Base-by-base conservation (phyloP, 805 yeast genomes). In the Candida nanaspora region DNA sequence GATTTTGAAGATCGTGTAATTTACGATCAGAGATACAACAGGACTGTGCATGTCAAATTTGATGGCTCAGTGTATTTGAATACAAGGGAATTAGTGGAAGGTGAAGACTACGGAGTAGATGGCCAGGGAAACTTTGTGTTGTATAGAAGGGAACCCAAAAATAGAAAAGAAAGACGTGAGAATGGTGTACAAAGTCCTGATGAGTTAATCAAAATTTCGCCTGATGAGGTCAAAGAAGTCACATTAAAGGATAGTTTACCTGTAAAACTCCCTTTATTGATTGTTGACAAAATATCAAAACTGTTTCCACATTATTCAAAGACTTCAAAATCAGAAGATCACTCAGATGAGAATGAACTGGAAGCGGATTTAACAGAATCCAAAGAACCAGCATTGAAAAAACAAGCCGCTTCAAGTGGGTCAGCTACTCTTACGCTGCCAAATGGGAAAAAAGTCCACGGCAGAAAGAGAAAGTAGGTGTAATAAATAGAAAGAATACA, bases 61-160 rank as follows among this genome's bases (percentile, higher is more conserved):
- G 77, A 75, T 42, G 86, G 86, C 13, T 57, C 65, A 2, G 81
- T 82, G 10, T 75, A 61, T 55, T 56, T 77, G 20, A 58, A 75
- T 7, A 81, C 76, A 45, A 65, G 21, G 20, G 64, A 67, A 9
- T 42, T 44, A 6, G 47, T 42, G n/a, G 46, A 46, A n/a, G 55
- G 50, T 8, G 45, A 45, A 33, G 54, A 51, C 32, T 53, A 45
- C 34, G 48, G 45, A 18, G 37, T 50, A 2, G 56, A 50, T 36
- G 53, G 49, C 9, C 28, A 42, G 22, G 55, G 55, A 1, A 43
- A 45, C 10, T 41, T 44, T 25, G 34, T 44, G 2, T 46, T 47
- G 38, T 27, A 36, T n/a, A 26, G 29, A 5, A 21, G 16, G 3
- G 22, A 10, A 6, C 48, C 47, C 7, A 33, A 41, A 34, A 50